Evolutionary conservation across 345 rosid species (phyloP), one percentile per base, ranked within the genome.

Genomic region (Chamaenerion angustifolium): DNA sequence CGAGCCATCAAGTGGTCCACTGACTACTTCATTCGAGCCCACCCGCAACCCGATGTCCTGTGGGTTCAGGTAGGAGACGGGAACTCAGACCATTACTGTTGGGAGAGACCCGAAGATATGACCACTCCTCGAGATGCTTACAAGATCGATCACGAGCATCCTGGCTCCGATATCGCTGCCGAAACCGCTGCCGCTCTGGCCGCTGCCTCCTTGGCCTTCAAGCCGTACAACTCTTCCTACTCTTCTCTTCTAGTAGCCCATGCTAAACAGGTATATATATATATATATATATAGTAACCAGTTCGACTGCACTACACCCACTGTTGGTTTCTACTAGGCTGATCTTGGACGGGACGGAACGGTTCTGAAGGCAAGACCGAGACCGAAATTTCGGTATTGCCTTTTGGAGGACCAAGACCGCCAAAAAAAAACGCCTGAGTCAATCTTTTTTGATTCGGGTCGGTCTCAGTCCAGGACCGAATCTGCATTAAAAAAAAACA

Each of bases 61-160:
- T 89, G 83, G 85, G 89, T 76, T 48, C 87, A 88, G 79, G 82
- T 81, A 16, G 97, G 95, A 2, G 93, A 85, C 62, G 95, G 97
- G 3, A 68, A 77, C 35, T 78, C 93, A 0, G 95, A 89, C 46
- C 97, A 89, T 57, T 80, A 73, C 37, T 89, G 95, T 51, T 85
- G 97, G 95, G 82, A 85, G 68, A 56, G 95, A 8, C 68, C 94
- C 0, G 95, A 89, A 58, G 97, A 89, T 69, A 85, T 89, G 97
- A 85, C 88, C 46, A 89, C 95, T 52, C 73, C 87, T 17, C 72
- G 95, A 57, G 68, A 75, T 2, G 87, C 87, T 44, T 85, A 74
- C 64, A 85, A 75, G 70, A 62, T 89, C 18, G 93, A 89, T 56
- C 59, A 59, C 14, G 52, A 74, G 16, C 72, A 78, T 59, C 95